A percentile compares a stretch with the other conserved stretches of the same genome.
Conservation (phyloP, 2,329 filamentous ascomycete genomes). For the Cylindrodendrum hubeiense region DNA sequence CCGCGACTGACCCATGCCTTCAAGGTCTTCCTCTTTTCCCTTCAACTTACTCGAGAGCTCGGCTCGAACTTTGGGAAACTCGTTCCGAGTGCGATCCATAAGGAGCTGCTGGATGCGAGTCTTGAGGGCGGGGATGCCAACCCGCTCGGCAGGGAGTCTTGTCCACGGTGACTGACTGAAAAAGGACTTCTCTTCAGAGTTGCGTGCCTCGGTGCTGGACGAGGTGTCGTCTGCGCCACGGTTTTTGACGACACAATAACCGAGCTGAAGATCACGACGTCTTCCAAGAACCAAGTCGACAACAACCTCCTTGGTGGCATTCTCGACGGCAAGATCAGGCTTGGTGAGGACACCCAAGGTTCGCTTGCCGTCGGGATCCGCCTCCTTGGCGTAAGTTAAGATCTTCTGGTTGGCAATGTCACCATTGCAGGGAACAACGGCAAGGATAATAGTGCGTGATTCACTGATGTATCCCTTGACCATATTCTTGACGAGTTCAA, state of each 20-base stretch:
- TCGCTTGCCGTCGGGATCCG: conserved; percentile 54
- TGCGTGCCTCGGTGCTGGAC: conserved; percentile 48
- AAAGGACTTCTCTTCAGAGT: conserved; percentile 51
- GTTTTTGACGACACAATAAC: conserved; percentile 64
- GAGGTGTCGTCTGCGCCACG: conserved; percentile 56
- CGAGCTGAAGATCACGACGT: conserved; percentile 56
- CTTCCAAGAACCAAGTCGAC: conserved; percentile 57
- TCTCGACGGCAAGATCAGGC: conserved; percentile 65
- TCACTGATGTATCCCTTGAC: conserved; percentile 61
- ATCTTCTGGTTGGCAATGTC: conserved; percentile 58
- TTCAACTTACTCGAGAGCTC: conserved; percentile 44
- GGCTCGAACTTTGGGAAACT: conserved; percentile 51
- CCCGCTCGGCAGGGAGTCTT: conserved; percentile 37
- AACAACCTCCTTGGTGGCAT: conserved; percentile 51
- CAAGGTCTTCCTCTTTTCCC: conserved; percentile 27
- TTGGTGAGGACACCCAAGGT: conserved; percentile 69
- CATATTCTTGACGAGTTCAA: conserved; percentile 59
- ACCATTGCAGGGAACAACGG: conserved; percentile 56
- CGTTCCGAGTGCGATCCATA: conserved; percentile 53
- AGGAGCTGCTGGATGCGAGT: conserved; percentile 52
- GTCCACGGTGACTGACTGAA: conserved; percentile 54
- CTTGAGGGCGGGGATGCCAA: conserved; percentile 53
- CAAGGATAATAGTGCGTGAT: conserved; percentile 61
- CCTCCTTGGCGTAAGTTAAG: conserved; percentile 50
- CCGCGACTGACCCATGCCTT: conserved; percentile 48